Conservation (phyloP, 176 grass and related monocot genomes). For the Rhynchospora tenuis region DNA sequence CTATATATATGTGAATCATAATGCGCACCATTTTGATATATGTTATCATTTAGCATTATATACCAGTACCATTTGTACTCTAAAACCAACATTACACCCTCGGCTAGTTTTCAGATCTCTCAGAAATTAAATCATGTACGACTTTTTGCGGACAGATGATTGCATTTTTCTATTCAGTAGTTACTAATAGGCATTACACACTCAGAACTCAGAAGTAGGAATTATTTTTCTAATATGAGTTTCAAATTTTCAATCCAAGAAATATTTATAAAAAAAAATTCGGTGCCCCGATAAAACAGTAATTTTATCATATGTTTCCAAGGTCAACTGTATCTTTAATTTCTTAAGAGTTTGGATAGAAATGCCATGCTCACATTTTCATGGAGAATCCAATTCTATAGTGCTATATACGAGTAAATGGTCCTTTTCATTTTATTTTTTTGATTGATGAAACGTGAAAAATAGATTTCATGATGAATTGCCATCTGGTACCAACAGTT, state of each 20-base stretch:
- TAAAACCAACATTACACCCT: not conserved
- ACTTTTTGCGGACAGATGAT: too few relatives aligned
- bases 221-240: not conserved
- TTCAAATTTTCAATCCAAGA: not conserved
- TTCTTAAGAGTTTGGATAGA: not conserved
- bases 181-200: too few relatives aligned
- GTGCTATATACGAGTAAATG: not conserved
- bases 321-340: not conserved
- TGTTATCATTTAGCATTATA: not conserved
- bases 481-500: not conserved
- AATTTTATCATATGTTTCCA: not conserved
- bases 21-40: not conserved
- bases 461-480: not conserved
- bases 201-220: not conserved
- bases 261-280: not conserved
- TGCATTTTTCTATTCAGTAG: too few relatives aligned
- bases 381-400: not conserved
- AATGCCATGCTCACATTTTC: not conserved
- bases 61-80: not conserved
- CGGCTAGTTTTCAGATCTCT: too few relatives aligned
- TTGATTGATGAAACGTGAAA: not conserved
- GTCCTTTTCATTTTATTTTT: not conserved
- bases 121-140: too few relatives aligned
- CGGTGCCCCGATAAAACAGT: not conserved
- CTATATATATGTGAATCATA: conserved; percentile 4